Conservation (phyloP, 1,284 basidiomycete species). For the Fomes fomentarius region DNA sequence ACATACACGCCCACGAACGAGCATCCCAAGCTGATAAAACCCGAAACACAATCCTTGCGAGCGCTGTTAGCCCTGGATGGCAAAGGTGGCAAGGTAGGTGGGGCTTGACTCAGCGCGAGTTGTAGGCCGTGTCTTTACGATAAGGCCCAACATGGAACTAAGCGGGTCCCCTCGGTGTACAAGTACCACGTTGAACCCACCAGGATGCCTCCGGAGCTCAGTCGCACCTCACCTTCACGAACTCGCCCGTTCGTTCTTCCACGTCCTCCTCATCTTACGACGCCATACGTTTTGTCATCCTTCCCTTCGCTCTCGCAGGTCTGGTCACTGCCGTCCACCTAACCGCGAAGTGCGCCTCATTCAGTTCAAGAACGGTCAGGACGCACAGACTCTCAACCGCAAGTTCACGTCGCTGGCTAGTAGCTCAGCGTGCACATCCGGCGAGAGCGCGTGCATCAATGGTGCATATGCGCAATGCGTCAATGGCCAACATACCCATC, state of each 20-base stretch:
- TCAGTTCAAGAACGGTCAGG: constrained; percentile 45
- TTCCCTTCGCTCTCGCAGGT: constrained; percentile 23
- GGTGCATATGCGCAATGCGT: constrained; percentile 45
- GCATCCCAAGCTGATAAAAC: no score
- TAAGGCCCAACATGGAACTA: no score
- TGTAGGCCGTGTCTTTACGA: no score
- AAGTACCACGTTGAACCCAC: constrained; percentile 7
- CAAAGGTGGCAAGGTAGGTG: no score
- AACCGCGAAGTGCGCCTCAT: constrained; percentile 23
- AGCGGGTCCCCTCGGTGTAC: no score
- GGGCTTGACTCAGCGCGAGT: no score
- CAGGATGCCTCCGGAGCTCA: constrained; percentile 19
- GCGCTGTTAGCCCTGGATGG: no score
- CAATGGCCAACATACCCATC: constrained; percentile 39
- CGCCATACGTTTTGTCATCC: constrained; percentile 28
- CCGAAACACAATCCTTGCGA: no score
- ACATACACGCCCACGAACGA: no score
- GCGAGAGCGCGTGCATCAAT: constrained; percentile 36
- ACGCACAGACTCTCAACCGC: constrained; percentile 48
- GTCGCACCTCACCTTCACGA: constrained; percentile 23
- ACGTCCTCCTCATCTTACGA: constrained; percentile 8
- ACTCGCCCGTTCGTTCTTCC: constrained; percentile 19
- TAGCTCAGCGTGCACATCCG: constrained; percentile 41
- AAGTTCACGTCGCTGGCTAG: constrained; percentile 43
- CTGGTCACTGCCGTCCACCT: constrained; percentile 26